phyloP scores from a whole-genome alignment of 2,329 filamentous ascomycete genomes.

The Bipolaris oryzae region DNA sequence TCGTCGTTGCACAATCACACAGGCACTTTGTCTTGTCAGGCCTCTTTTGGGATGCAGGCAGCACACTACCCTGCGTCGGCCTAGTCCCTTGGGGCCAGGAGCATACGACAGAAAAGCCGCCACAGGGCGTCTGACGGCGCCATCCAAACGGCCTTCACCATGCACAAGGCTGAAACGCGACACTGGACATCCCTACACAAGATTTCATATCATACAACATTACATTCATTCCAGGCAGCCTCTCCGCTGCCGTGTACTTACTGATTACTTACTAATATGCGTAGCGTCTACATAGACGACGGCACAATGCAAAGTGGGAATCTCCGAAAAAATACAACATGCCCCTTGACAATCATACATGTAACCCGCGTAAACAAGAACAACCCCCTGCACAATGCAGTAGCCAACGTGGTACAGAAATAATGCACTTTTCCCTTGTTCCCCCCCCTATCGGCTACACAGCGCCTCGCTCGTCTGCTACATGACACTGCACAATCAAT shows the following conservation, averaged over 20 bases:
- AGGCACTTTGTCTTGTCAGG: slow-evolving; percentile 22
- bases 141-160: background rate
- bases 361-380: slow-evolving; percentile 6
- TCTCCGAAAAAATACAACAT: slow-evolving; percentile 8
- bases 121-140: slow-evolving; percentile 5
- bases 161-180: no score
- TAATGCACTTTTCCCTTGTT: slow-evolving; percentile 33
- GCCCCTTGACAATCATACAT: no score
- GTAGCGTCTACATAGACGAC: slow-evolving; percentile 3
- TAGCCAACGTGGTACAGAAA: slow-evolving; percentile 31
- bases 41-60: slow-evolving; percentile 23
- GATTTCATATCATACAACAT: slow-evolving; percentile 1
- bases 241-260: background rate
- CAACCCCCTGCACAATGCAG: slow-evolving; percentile 35
- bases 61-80: slow-evolving; percentile 22
- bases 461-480: slow-evolving; percentile 26
- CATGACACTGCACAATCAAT: slow-evolving; percentile 34
- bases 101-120: no score
- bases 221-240: background rate
- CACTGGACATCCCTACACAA: no score
- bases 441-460: slow-evolving; percentile 25
- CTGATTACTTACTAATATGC: slow-evolving; percentile 18
- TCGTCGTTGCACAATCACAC: slow-evolving; percentile 8
- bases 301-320: slow-evolving; percentile 1
- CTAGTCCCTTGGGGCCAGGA: background rate